Conservation (phyloP, 2,329 filamentous ascomycete genomes). For the Colletotrichum camelliae region DNA sequence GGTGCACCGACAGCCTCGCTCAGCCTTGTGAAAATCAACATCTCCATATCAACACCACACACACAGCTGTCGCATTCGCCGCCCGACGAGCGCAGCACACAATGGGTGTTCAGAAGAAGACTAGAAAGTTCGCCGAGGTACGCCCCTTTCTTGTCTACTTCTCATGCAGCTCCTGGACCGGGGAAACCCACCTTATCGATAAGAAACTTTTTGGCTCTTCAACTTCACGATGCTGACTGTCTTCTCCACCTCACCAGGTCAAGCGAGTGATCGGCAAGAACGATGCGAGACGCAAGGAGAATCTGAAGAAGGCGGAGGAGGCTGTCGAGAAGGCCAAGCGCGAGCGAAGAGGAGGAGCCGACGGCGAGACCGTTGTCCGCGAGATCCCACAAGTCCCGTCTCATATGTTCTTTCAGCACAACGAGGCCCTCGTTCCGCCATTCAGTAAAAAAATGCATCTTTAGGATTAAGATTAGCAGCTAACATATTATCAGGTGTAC, state of each 20-base stretch:
- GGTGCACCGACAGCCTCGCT: slow-evolving; percentile 2
- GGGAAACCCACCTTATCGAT: slow-evolving; percentile 15
- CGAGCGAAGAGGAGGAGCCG: slow-evolving; percentile 55
- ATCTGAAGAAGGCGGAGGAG: slow-evolving; percentile 69
- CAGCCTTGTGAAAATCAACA: slow-evolving; percentile 3
- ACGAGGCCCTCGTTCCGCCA: slow-evolving; percentile 83
- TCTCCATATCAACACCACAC: not conserved
- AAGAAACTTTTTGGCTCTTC: not conserved
- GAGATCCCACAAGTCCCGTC: slow-evolving; percentile 74
- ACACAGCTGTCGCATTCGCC: not conserved
- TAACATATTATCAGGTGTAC: slow-evolving; percentile 44
- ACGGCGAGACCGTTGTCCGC: slow-evolving; percentile 58
- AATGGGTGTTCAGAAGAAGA: slow-evolving; percentile 91
- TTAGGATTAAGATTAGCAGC: no score
- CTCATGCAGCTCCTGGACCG: not conserved
- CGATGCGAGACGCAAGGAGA: slow-evolving; percentile 83
- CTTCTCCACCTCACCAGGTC: slow-evolving; percentile 47
- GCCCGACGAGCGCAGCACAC: not conserved
- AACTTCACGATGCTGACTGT: slow-evolving; percentile 20
- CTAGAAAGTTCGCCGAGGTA: slow-evolving; percentile 84
- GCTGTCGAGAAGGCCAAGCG: slow-evolving; percentile 61
- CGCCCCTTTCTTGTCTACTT: slow-evolving; percentile 26
- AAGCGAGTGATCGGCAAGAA: slow-evolving; percentile 84
- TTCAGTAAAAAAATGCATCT: slow-evolving; percentile 51
- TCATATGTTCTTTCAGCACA: slow-evolving; percentile 87